Percentiles rank a stretch among this genome's conserved stretches.
Conservation (phyloP, 2,329 filamentous ascomycete genomes). For the Colletotrichum sp. region DNA sequence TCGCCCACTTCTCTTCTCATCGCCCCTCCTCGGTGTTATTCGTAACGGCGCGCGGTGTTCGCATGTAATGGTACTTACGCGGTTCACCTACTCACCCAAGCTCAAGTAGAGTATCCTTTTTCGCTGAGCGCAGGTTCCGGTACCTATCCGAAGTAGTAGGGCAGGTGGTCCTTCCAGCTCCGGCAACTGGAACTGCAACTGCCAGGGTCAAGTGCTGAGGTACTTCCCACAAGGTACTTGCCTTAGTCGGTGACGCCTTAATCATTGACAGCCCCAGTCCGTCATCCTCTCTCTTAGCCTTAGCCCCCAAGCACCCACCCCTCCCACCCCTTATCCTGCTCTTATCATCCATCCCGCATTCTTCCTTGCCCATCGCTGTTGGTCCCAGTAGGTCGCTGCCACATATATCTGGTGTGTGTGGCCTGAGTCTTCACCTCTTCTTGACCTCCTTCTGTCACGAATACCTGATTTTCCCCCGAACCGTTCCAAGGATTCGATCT, state of each 20-base stretch:
- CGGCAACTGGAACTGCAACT: neutral
- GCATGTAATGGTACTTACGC: neutral
- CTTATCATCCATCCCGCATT: conserved; percentile 20
- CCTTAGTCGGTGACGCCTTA: conserved; percentile 20
- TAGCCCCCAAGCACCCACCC: neutral
- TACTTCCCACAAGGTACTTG: conserved; percentile 4
- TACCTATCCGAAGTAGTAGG: neutral
- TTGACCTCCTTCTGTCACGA: neutral
- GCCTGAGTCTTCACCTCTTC: neutral
- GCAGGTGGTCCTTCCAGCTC: neutral
- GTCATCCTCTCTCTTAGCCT: conserved; percentile 8
- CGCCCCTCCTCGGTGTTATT: conserved; percentile 9
- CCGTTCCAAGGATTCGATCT: neutral
- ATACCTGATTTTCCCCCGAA: neutral
- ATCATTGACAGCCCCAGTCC: conserved; percentile 20
- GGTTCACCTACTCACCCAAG: neutral
- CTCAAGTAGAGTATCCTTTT: neutral
- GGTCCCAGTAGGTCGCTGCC: conserved; percentile 17
- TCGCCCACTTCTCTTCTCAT: neutral
- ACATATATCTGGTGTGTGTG: conserved; percentile 18
- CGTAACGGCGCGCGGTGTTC: conserved; percentile 7
- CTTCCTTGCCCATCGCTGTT: conserved; percentile 15
- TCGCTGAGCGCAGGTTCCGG: neutral
- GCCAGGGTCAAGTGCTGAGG: neutral
- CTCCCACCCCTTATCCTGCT: conserved; percentile 8